Percentiles rank a stretch among this genome's conserved stretches.
Evolutionary conservation across 495 filamentous ascomycete genomes (phyloP).

Genomic region (Tuber aestivum): DNA sequence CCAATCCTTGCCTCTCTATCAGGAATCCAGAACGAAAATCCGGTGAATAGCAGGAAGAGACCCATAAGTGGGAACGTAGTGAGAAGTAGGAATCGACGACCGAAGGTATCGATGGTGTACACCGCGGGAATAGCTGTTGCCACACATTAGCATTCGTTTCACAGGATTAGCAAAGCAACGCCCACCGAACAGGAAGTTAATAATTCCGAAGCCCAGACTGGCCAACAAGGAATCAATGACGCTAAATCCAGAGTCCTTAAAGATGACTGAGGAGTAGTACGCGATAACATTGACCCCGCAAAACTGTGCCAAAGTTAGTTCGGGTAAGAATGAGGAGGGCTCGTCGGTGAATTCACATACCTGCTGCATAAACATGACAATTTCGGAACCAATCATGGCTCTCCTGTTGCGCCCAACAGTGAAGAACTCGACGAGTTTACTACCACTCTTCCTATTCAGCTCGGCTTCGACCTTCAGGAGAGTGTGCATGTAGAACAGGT

Average conservation of each 20-base stretch:
- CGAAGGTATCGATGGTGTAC: slow-evolving; percentile 77
- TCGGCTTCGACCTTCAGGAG: slow-evolving; percentile 62
- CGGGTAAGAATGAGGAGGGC: not conserved
- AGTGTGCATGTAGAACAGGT: slow-evolving; percentile 74
- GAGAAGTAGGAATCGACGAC: slow-evolving; percentile 71
- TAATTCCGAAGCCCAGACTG: slow-evolving; percentile 69
- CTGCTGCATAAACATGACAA: slow-evolving; percentile 86
- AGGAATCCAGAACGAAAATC: slow-evolving; percentile 73
- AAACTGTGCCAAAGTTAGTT: slow-evolving; percentile 24
- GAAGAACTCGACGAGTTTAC: slow-evolving; percentile 62
- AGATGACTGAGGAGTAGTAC: slow-evolving; percentile 65
- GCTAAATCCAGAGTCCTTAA: slow-evolving; percentile 54
- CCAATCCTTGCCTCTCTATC: slow-evolving; percentile 48
- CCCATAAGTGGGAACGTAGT: slow-evolving; percentile 73
- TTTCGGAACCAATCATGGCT: slow-evolving; percentile 64
- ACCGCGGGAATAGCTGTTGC: slow-evolving; percentile 58
- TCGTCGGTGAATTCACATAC: slow-evolving; percentile 44
- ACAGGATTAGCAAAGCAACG: not conserved
- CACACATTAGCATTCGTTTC: not conserved
- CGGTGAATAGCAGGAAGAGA: slow-evolving; percentile 67
- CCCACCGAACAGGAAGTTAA: slow-evolving; percentile 65
- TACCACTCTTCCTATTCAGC: slow-evolving; percentile 54
- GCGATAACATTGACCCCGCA: slow-evolving; percentile 58
- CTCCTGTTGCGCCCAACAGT: slow-evolving; percentile 73
- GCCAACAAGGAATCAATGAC: slow-evolving; percentile 56